Base-by-base conservation (phyloP, 2,329 filamentous ascomycete species). In the Alternaria postmessia region DNA sequence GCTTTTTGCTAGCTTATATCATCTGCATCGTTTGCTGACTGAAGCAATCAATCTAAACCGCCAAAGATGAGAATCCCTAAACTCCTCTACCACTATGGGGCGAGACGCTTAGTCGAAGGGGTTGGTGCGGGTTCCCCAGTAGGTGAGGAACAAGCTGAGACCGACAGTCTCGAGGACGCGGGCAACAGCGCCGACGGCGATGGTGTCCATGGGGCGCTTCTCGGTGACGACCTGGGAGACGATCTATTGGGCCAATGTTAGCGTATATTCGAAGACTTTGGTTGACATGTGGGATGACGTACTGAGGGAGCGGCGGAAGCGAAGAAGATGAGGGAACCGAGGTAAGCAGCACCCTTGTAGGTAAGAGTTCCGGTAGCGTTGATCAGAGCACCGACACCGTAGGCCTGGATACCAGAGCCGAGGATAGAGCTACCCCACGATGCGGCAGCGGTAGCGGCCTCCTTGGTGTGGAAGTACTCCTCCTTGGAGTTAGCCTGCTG, bases 331-430 rank as follows among this genome's bases (percentile, higher is more conserved):
- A 98, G 84, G 62, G 86, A 86, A 70, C 95, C 95, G 63, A 98
- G 86, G 84, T 97, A 98, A 57, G 94, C 93, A 65, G 95, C 93
- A 72, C 95, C 95, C 88, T 97, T 98, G 86, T 98, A 98, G 83
- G 88, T 93, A 66, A 98, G 86, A 55, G 94, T 97, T 68, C 93
- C 94, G 42, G 94, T 98, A 69, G 94, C 93, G 81, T 98, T 98
- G 86, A 80, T 79, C 54, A 97, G 84, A 64, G 93, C 93, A 71
- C 90, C 93, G 65, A 97, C 90, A 78, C 93, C 93, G 77, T 97
- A 97, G 64, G 90, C 88, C 85, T 97, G 93, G 62, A 97, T 82
- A 61, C 91, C 93, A 59, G 93, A 95, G 78, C 95, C 95, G 77
- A 93, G 84, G 64, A 98, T 87, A 41, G 93, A 95, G 67, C 91